Evolutionary conservation across 768 basidiomycete species (phyloP), one percentile per base, ranked within the genome.

Genomic region (Amanita molliuscula): DNA sequence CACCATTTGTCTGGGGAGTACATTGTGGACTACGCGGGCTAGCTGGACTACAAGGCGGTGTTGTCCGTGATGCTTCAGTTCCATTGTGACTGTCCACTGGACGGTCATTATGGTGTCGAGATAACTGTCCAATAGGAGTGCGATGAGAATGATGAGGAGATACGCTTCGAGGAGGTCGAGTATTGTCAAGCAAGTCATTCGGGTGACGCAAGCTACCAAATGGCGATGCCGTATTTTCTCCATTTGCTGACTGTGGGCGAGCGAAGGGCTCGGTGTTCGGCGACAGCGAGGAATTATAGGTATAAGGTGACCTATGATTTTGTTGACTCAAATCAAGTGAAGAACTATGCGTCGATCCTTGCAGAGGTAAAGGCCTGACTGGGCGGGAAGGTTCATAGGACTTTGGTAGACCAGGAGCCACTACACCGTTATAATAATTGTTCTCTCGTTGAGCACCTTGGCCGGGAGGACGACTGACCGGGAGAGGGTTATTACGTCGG

Each of bases 31-130:
- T 74, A 37, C 65, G 64, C 36, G 76, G 73, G 53, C 74, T 81
- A 47, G 76, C 68, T 9, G 84, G 84, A 42, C 83, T 85, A 33
- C 76, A 77, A 43, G 82, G 80, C 23, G 83, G 79, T 9, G 74
- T 66, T 5, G 68, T 63, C 31, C 64, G 67, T 13, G 68, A 65
- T 5, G 69, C 68, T 51, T 80, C 77, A 23, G 70, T 62, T 8
- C 66, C 66, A 50, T 65, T 67, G 49, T 66, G 67, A 35, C 58
- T 59, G 47, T 68, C 69, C 20, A 66, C 62, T 11, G 65, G 67
- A 29, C 62, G 62, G 51, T 69, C 48, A 25, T 33, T 43, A 23
- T 33, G 41, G 8, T 50, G 29, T 23, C 49, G 23, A 42, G 48
- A 33, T n/a, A 29, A 57, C 16, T 28, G 25, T 8, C 25, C 42